Evolutionary conservation across 768 basidiomycete genomes (phyloP).

Genomic region (Leccinellum rugosiceps): DNA sequence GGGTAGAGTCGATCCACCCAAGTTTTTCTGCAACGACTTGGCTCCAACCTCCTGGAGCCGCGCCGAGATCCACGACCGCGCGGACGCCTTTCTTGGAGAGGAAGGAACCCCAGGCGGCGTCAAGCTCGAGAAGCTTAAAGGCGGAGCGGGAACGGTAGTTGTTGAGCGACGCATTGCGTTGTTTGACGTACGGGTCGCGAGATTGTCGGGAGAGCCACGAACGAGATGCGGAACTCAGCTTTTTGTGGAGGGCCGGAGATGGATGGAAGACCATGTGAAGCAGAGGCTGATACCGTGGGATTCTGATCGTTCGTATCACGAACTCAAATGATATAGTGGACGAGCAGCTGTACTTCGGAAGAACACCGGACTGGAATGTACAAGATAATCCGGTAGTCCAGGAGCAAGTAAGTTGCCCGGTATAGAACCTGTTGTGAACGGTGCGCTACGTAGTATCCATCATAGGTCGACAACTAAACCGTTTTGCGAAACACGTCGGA

Average conservation of each 20-base stretch:
- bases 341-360: too few species aligned
- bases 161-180: slow-evolving; percentile 41
- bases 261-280: slow-evolving; percentile 36
- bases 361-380: too few species aligned
- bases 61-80: slow-evolving; percentile 82
- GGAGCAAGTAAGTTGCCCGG: too few species aligned
- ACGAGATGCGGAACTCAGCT: slow-evolving; percentile 41
- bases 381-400: too few species aligned
- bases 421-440: too few species aligned
- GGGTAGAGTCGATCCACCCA: slow-evolving; percentile 39
- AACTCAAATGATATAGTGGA: too few species aligned
- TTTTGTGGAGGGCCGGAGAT: slow-evolving; percentile 27
- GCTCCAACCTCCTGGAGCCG: slow-evolving; percentile 93
- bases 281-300: too few species aligned
- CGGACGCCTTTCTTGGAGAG: slow-evolving; percentile 49
- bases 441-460: too few species aligned
- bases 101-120: slow-evolving; percentile 53
- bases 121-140: slow-evolving; percentile 86
- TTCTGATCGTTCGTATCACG: too few species aligned
- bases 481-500: too few species aligned
- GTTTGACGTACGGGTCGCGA: slow-evolving; percentile 68
- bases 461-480: too few species aligned
- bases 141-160: slow-evolving; percentile 83
- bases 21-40: slow-evolving; percentile 72
- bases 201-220: slow-evolving; percentile 70